Conservation (phyloP, 2,329 filamentous ascomycete genomes). For the Hyphodiscus sp. region DNA sequence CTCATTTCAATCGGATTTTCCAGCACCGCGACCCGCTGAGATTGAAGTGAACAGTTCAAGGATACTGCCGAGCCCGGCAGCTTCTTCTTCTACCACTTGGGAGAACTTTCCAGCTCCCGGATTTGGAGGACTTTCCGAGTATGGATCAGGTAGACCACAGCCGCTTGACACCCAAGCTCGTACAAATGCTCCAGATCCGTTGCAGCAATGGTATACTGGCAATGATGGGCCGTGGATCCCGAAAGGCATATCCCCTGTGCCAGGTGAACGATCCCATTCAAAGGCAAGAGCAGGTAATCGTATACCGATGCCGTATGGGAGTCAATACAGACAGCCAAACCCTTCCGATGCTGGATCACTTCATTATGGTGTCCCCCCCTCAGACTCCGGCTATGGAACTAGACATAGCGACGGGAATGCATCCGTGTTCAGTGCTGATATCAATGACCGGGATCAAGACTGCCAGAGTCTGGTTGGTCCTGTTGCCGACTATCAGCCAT, state of each 20-base stretch:
- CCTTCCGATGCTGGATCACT: slow-evolving; percentile 24
- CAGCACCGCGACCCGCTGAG: slow-evolving; percentile 24
- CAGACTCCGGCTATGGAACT: slow-evolving; percentile 32
- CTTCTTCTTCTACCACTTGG: slow-evolving; percentile 16
- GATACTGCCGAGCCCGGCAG: slow-evolving; percentile 23
- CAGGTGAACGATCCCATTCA: slow-evolving; percentile 17
- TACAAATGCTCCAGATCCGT: slow-evolving; percentile 20
- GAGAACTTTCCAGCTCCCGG: slow-evolving; percentile 12
- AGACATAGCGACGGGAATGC: slow-evolving; percentile 26
- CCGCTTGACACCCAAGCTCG: slow-evolving; percentile 17
- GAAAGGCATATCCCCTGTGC: slow-evolving; percentile 24
- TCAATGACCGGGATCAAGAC: slow-evolving; percentile 26
- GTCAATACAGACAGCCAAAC: slow-evolving; percentile 28
- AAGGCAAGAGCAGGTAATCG: slow-evolving; percentile 21
- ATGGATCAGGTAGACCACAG: slow-evolving; percentile 18
- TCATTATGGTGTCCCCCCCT: slow-evolving; percentile 24
- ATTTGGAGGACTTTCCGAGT: slow-evolving; percentile 19
- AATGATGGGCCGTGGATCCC: slow-evolving; percentile 41
- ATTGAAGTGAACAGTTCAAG: slow-evolving; percentile 26
- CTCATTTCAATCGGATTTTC: slow-evolving; percentile 15
- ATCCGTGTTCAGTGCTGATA: slow-evolving; percentile 28
- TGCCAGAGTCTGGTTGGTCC: slow-evolving; percentile 23
- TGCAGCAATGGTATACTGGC: slow-evolving; percentile 32
- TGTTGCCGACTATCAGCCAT: slow-evolving; percentile 20
- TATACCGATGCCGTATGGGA: slow-evolving; percentile 16